Conservation (phyloP, 2,329 filamentous ascomycete genomes). For the Colletotrichum tofieldiae region DNA sequence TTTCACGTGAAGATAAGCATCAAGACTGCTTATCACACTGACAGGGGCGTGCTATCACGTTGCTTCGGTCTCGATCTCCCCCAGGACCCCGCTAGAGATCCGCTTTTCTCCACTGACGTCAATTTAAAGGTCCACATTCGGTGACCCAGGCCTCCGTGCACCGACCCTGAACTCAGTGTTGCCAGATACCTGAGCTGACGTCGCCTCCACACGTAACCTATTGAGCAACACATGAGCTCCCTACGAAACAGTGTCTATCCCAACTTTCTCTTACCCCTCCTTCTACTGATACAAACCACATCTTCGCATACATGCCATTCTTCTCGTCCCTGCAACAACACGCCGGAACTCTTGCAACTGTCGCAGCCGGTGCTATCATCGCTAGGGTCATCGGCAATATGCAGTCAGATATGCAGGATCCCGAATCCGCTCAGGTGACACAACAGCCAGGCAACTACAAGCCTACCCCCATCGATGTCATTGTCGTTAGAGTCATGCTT, state of each 20-base stretch:
- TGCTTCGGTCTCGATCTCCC: neutral
- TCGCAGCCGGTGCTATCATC: conserved; percentile 26
- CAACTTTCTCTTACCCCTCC: neutral
- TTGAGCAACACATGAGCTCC: neutral
- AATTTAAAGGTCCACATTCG: conserved; percentile 25
- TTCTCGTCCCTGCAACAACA: conserved; percentile 29
- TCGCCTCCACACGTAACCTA: conserved; percentile 24
- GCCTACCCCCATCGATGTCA: conserved; percentile 65
- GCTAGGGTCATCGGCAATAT: conserved; percentile 23
- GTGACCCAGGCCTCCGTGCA: conserved; percentile 11
- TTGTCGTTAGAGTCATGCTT: conserved; percentile 65
- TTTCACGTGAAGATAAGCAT: conserved; percentile 42
- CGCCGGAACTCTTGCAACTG: conserved; percentile 22
- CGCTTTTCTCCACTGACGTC: conserved; percentile 35
- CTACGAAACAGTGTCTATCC: neutral
- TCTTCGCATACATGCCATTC: conserved; percentile 6
- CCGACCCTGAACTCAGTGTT: conserved; percentile 17
- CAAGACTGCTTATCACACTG: neutral
- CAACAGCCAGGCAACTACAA: conserved; percentile 41
- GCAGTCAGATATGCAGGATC: neutral
- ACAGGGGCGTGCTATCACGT: conserved; percentile 15
- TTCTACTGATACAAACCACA: neutral
- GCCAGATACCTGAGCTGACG: conserved; percentile 27
- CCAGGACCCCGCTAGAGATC: neutral
- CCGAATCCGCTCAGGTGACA: neutral